Evolutionary conservation across 495 filamentous ascomycete species (phyloP), one percentile per base, ranked within the genome.

Genomic region (Xylaria telfairii): DNA sequence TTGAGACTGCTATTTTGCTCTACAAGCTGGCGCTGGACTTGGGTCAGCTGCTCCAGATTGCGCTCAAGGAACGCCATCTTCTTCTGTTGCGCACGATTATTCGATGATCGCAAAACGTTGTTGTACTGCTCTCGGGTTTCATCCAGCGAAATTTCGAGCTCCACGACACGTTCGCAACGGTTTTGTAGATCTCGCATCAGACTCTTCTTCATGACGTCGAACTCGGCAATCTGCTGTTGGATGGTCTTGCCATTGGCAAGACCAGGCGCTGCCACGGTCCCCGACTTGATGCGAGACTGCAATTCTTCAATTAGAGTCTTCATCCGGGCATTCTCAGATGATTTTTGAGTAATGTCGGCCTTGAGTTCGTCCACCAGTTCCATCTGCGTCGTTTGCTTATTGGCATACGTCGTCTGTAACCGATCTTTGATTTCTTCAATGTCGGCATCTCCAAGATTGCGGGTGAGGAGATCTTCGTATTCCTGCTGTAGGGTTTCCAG

Each of bases 1-100:
- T 99, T 99, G 71, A 99, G 83, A 67, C 90, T 91, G 73, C 92
- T 91, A 81, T 99, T 99, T 81, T 99, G 96, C 82, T 99, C 96
- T 32, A 99, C 96, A 9, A 99, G 88, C 84, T 99, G 96, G 28
- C 96, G 89, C 80, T 99, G 96, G 66, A 99, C 96, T 76, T 96
- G 92, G 0, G 96, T 99, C 49, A 99, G 86, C 82, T 98, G 96
- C 82, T 99, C 96, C 19, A 99, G 89, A 80, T 99, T 99, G 77
- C 96, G 92, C 83, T 99, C 96, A 53, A 99, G 83, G 89, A 99
- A 99, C 8, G 95, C 96, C 93, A 99, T 98, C 88, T 98, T 99
- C 90, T 99, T 99, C 81, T 98, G 96, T 82, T 99, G 96, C 28
- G 95, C 94, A 46, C 95, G 92, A 85, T 96, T 98, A 86, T 98